Percentiles rank a stretch among this genome's conserved stretches.
Conservation (phyloP, 2,329 filamentous ascomycete species). For the Microsporum ferrugineum region DNA sequence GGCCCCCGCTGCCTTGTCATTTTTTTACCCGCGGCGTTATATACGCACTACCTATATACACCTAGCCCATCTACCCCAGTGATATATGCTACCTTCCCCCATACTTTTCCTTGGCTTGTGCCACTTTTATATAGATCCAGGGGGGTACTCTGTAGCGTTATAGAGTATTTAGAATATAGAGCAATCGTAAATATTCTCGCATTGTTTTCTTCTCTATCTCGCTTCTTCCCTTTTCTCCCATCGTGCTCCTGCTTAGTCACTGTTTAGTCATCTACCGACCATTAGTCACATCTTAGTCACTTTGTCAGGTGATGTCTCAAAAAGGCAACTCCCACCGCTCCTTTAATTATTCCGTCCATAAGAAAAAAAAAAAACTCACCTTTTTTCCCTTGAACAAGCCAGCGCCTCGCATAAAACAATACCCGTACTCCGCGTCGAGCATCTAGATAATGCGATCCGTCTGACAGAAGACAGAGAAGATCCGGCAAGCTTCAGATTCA, state of each 20-base stretch:
- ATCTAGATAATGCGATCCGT: constrained; percentile 13
- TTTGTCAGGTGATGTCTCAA: neutral
- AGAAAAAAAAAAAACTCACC: neutral
- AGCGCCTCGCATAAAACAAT: constrained; percentile 15
- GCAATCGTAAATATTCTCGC: neutral
- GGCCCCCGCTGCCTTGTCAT: neutral
- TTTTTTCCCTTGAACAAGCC: constrained; percentile 5
- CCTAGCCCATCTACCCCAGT: neutral
- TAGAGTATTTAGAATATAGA: neutral
- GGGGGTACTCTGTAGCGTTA: neutral
- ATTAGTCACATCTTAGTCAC: neutral
- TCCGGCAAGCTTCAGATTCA: neutral
- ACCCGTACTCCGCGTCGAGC: constrained; percentile 15
- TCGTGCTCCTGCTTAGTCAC: neutral
- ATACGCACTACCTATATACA: neutral
- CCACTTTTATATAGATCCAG: neutral
- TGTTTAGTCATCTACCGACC: neutral
- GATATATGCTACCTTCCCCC: neutral
- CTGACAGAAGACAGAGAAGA: neutral
- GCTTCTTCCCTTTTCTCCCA: neutral
- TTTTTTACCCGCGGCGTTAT: neutral
- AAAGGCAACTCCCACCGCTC: constrained; percentile 5
- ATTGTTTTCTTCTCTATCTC: neutral
- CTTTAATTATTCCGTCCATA: constrained; percentile 13
- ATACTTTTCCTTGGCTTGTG: neutral